Base-by-base conservation (phyloP, 164 flowering plant genomes). In the Buxus sempervirens region DNA sequence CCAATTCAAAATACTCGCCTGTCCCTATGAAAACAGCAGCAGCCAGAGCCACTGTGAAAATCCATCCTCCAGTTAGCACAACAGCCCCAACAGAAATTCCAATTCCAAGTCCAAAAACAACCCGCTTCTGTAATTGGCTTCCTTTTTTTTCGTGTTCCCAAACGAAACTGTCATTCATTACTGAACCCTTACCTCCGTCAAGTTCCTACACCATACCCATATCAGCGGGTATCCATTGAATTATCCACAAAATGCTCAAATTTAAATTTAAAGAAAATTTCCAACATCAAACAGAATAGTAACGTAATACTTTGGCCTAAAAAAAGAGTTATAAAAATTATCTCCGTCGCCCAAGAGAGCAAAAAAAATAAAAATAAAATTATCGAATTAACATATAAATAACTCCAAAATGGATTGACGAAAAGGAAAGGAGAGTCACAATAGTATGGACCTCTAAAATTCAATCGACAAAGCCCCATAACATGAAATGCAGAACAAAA, bases 1-100 rank as follows among this genome's bases (percentile, higher is more conserved):
- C 90, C 79, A 95, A 78, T 73, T 89, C 95, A 79, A 96, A 96
- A 73, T 89, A 96, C 74, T 96, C 99, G 20, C 97, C 81, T 22
- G 97, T 68, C 70, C 90, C 96, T 54, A 79, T 68, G 72, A 89
- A 91, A 45, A 88, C 87, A 21, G 86, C 88, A 61, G 92, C 87
- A 51, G 93, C 86, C 54, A 96, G 9, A 2, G 82, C 85, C 49
- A 82, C 63, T 38, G 61, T 58, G n/a, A 58, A 58, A 58, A 26
- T 16, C 61, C 38, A 58, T 15, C 85, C 87, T 67, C 88, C 88
- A 60, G 82, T 84, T 73, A 82, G 71, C 38, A 82, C 82, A 20
- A 84, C 75, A 41, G 84, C 87, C 18, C 90, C 95, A 42, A 49
- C 85, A 24, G 75, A 70, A 64, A 87, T n/a, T 45, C 95, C 91